Conservation (phyloP, 345 rosid species). For the Erucastrum elatum region DNA sequence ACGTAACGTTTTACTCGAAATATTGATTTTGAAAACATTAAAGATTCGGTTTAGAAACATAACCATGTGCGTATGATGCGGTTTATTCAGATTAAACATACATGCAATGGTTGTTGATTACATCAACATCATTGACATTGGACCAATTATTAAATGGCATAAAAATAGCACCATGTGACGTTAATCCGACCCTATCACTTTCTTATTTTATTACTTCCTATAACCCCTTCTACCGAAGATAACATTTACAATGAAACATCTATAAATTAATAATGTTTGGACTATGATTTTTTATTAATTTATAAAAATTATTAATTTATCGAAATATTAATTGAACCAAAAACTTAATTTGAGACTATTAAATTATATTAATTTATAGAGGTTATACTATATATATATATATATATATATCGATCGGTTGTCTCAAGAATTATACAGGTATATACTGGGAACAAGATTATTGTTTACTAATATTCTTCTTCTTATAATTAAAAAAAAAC, state of each 20-base stretch:
- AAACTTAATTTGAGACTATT: too few species aligned
- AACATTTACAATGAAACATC: neutral
- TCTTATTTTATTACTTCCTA: neutral
- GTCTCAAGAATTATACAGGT: neutral
- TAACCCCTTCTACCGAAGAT: neutral
- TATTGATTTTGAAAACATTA: too few species aligned
- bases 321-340: too few species aligned
- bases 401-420: neutral
- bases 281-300: too few species aligned
- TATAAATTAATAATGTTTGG: too few species aligned
- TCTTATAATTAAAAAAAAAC: neutral
- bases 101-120: neutral
- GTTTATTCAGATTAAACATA: too few species aligned
- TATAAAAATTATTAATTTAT: too few species aligned
- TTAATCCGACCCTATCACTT: neutral
- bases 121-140: slow-evolving; percentile 23
- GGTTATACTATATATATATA: too few species aligned
- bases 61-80: too few species aligned
- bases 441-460: neutral
- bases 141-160: neutral
- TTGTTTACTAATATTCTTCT: neutral
- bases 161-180: slow-evolving; percentile 19
- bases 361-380: too few species aligned
- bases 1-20: neutral
- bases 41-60: too few species aligned